These are phyloP conservation scores for Paecilomyces formosus DNA, from an alignment of 2,329 filamentous ascomycete species.

Conservation along the genomic window DNA sequence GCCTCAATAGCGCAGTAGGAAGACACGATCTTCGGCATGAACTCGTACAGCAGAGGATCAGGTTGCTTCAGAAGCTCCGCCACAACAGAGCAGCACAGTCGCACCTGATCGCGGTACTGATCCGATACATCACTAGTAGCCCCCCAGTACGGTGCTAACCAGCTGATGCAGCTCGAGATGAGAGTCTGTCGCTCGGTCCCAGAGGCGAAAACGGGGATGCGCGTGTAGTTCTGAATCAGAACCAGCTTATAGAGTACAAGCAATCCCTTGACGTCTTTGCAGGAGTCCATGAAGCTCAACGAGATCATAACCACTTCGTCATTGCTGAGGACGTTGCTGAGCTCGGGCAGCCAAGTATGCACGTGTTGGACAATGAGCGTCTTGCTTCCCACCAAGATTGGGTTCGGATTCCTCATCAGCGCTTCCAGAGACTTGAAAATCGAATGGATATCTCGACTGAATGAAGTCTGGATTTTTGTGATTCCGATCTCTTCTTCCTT, in stretches of 20 bases:
- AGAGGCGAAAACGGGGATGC: conserved; percentile 72
- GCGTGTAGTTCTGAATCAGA: conserved; percentile 84
- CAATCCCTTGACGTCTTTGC: conserved; percentile 79
- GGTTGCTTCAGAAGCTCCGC: conserved; percentile 76
- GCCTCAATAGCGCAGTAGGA: conserved; percentile 74
- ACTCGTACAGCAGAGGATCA: conserved; percentile 74
- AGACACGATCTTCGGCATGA: conserved; percentile 83
- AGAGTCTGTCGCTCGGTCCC: conserved; percentile 67
- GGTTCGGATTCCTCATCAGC: conserved; percentile 80
- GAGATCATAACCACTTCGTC: conserved; percentile 87
- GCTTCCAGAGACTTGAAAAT: conserved; percentile 86
- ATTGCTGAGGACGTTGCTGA: conserved; percentile 65
- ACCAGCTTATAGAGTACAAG: conserved; percentile 86
- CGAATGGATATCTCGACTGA: conserved; percentile 72
- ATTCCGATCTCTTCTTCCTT: conserved; percentile 86
- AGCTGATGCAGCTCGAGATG: conserved; percentile 73
- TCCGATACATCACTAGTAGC: conserved; percentile 63
- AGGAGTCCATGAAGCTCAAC: conserved; percentile 90
- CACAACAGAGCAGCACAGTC: conserved; percentile 85
- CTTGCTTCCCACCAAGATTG: conserved; percentile 85
- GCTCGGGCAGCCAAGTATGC: conserved; percentile 92
- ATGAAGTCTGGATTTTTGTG: conserved; percentile 61
- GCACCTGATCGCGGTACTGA: conserved; percentile 87
- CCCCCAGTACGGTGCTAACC: conserved; percentile 94
- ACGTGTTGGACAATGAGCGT: conserved; percentile 94